These are phyloP conservation scores for Phaeophleospora eucalypticola DNA, from an alignment of 2,329 filamentous ascomycete genomes.

Conservation along the genomic window DNA sequence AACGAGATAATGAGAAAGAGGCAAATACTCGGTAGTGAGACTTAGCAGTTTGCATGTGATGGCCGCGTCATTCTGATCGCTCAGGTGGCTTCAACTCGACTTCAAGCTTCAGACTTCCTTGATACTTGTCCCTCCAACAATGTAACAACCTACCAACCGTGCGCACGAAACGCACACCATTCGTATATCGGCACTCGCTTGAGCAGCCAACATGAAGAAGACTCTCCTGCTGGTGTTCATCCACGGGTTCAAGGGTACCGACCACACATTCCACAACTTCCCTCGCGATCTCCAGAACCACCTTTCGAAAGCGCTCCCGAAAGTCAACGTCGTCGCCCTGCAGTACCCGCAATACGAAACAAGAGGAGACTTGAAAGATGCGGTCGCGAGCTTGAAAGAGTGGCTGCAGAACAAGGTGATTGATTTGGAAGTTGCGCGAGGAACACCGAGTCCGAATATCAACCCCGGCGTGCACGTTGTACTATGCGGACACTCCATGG, in stretches of 20 bases:
- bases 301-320: slow-evolving; percentile 62
- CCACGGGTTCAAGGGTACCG: slow-evolving; percentile 83
- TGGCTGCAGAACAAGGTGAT: slow-evolving; percentile 91
- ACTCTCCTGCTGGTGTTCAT: slow-evolving; percentile 79
- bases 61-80: too few relatives aligned
- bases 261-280: slow-evolving; percentile 73
- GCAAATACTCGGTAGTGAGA: too few relatives aligned
- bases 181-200: too few relatives aligned
- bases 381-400: slow-evolving; percentile 68
- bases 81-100: too few relatives aligned
- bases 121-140: too few relatives aligned
- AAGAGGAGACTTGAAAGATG: slow-evolving; percentile 68
- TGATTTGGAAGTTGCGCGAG: slow-evolving; percentile 85
- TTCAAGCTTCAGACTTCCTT: too few relatives aligned
- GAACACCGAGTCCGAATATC: slow-evolving; percentile 76
- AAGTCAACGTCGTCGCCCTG: slow-evolving; percentile 61
- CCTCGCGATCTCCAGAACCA: slow-evolving; percentile 66
- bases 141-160: slow-evolving; percentile 3
- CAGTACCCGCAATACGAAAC: slow-evolving; percentile 82
- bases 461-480: slow-evolving; percentile 80
- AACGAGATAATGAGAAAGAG: too few relatives aligned
- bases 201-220: slow-evolving; percentile 61
- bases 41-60: too few relatives aligned
- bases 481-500: slow-evolving; percentile 79
- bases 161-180: background rate